Conservation (phyloP, 1,284 basidiomycete species). For the Malassezia cuniculi region DNA sequence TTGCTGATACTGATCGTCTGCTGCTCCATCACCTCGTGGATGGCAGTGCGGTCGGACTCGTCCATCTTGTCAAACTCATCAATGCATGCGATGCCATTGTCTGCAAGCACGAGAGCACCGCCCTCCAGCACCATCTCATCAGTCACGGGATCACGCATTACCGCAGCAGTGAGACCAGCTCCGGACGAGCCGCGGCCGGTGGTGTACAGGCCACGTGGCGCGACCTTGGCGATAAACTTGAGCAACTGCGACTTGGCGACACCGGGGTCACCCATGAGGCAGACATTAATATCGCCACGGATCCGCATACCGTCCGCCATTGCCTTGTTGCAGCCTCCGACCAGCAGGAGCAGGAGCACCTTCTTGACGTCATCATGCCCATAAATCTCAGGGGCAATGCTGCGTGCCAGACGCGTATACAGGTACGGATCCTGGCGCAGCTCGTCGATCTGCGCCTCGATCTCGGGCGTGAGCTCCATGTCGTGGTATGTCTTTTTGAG, state of each 20-base stretch:
- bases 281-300: conserved; percentile 91
- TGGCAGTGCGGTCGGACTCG: conserved; percentile 88
- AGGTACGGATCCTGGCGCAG: conserved; percentile 62
- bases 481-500: conserved; percentile 94
- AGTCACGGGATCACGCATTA: conserved; percentile 97
- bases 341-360: conserved; percentile 78
- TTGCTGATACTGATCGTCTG: conserved; percentile 99
- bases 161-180: conserved; percentile 94
- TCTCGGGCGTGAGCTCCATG: conserved; percentile 80
- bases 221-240: conserved; percentile 97
- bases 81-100: conserved; percentile 98
- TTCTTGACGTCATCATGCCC: conserved; percentile 97
- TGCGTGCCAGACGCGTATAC: conserved; percentile 63
- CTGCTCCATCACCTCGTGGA: conserved; percentile 99
- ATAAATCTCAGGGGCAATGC: conserved; percentile 95
- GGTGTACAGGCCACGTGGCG: conserved; percentile 92
- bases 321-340: conserved; percentile 87
- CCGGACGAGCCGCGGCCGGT: conserved; percentile 96
- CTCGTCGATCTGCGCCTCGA: conserved; percentile 58
- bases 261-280: conserved; percentile 98
- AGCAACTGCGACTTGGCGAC: conserved; percentile 96
- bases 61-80: conserved; percentile 99
- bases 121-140: conserved; percentile 99
- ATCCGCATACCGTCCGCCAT: conserved; percentile 98
- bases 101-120: conserved; percentile 89